A percentile compares a stretch with the other conserved stretches of the same genome.
Conservation (phyloP, 2,329 filamentous ascomycete species). For the Dactylellina sp. region DNA sequence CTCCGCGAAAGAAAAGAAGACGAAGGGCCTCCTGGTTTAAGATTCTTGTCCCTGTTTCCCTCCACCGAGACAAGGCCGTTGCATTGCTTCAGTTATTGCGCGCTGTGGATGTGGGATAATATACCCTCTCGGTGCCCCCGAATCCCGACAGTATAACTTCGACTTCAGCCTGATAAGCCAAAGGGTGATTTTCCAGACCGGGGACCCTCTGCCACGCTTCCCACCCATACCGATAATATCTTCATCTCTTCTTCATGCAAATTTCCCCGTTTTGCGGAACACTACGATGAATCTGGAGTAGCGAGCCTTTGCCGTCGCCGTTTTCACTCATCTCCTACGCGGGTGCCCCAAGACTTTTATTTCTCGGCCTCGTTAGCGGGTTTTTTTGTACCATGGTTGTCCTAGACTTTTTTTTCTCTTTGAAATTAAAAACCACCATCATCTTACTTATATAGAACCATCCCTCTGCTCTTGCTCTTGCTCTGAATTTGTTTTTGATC, state of each 20-base stretch:
- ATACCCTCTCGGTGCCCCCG: constrained; percentile 26
- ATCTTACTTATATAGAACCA: constrained; percentile 9
- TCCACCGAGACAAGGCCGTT: constrained; percentile 9
- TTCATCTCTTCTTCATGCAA: constrained; percentile 5
- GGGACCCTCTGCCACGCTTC: neutral
- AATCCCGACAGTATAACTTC: constrained; percentile 28
- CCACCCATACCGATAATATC: neutral
- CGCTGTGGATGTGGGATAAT: constrained; percentile 6
- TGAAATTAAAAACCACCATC: constrained; percentile 20
- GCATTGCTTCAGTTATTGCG: constrained; percentile 39
- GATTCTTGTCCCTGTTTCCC: constrained; percentile 8
- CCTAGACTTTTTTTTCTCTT: constrained; percentile 5
- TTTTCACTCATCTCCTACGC: constrained; percentile 45
- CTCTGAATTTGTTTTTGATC: constrained; percentile 7
- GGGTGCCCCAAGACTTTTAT: constrained; percentile 31
- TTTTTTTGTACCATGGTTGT: constrained; percentile 50
- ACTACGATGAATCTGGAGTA: constrained; percentile 52
- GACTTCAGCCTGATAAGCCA: constrained; percentile 50
- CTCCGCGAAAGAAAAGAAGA: constrained; percentile 1
- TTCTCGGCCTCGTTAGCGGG: constrained; percentile 38
- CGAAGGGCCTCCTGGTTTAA: neutral
- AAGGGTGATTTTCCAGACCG: neutral
- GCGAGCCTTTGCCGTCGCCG: constrained; percentile 35
- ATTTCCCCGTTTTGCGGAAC: constrained; percentile 41
- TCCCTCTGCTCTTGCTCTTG: neutral